Evolutionary conservation across 768 basidiomycete species (phyloP).

Genomic region (Collybia sp.): DNA sequence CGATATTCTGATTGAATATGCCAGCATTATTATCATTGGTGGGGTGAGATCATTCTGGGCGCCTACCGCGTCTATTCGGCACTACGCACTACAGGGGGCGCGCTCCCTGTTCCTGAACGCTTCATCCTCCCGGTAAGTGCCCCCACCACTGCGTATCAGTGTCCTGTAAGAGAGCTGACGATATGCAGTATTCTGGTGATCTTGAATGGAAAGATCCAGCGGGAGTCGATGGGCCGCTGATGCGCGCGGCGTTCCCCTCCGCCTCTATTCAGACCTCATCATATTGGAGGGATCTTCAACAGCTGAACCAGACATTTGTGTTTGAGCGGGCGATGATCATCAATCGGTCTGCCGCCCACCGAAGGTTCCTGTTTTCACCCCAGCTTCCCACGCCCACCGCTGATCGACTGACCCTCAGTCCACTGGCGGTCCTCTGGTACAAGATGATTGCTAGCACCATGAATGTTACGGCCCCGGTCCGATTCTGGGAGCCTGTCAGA

Average conservation of each 20-base stretch:
- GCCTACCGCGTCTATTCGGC: slow-evolving; percentile 17
- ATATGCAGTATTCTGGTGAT: slow-evolving; percentile 15
- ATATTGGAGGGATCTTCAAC: slow-evolving; percentile 61
- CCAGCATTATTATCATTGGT: slow-evolving; percentile 21
- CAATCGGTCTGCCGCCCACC: slow-evolving; percentile 61
- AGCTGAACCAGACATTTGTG: slow-evolving; percentile 41
- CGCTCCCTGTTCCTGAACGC: slow-evolving; percentile 10
- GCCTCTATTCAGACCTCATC: slow-evolving; percentile 49
- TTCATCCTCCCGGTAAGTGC: slow-evolving; percentile 15
- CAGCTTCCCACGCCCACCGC: not conserved
- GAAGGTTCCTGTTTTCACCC: slow-evolving; percentile 21
- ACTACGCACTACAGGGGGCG: not conserved
- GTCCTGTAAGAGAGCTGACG: not conserved
- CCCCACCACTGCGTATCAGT: not conserved
- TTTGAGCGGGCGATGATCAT: slow-evolving; percentile 59
- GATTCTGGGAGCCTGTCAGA: slow-evolving; percentile 32
- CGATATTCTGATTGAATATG: not conserved
- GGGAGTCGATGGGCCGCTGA: slow-evolving; percentile 56
- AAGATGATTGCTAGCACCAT: slow-evolving; percentile 32
- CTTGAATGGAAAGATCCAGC: slow-evolving; percentile 56
- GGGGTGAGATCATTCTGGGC: slow-evolving; percentile 21
- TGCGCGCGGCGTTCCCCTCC: slow-evolving; percentile 61
- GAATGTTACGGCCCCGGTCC: slow-evolving; percentile 17
- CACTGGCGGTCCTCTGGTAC: slow-evolving; percentile 19
- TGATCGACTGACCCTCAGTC: slow-evolving; percentile 17